These are phyloP conservation scores for Meyerozyma guilliermondii DNA, from an alignment of 1,139 yeast genomes.

Conservation along the genomic window DNA sequence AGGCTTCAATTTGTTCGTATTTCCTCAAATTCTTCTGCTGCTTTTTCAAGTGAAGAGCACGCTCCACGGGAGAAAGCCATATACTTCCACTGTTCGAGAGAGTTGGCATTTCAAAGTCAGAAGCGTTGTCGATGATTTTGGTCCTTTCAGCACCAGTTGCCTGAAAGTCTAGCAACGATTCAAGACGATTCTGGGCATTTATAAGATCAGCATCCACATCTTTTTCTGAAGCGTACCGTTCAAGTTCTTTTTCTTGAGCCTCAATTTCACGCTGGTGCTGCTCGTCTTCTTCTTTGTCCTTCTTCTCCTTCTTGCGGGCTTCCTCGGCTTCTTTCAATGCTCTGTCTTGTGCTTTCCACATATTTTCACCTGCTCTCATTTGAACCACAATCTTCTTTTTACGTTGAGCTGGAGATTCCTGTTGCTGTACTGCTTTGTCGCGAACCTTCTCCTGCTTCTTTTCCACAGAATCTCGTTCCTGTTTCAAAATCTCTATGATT, in stretches of 20 bases:
- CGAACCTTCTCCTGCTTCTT: constrained; percentile 11
- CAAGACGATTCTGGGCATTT: constrained; percentile 68
- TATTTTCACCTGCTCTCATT: constrained; percentile 56
- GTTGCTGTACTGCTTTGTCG: constrained; percentile 16
- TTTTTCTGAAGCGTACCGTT: constrained; percentile 30
- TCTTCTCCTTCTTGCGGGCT: constrained; percentile 19
- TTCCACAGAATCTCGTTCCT: constrained; percentile 37
- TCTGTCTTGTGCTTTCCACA: constrained; percentile 64
- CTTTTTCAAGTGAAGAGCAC: constrained; percentile 74
- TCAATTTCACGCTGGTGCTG: constrained; percentile 31
- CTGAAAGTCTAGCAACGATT: constrained; percentile 73
- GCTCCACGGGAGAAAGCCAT: constrained; percentile 89
- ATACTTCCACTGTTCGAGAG: constrained; percentile 45
- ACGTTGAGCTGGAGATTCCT: constrained; percentile 15
- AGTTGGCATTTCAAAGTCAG: constrained; percentile 70
- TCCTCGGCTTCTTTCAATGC: constrained; percentile 51
- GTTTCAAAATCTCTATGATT: constrained; percentile 46
- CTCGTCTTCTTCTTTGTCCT: constrained; percentile 24
- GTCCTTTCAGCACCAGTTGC: constrained; percentile 87
- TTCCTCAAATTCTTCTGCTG: constrained; percentile 72
- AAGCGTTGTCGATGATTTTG: constrained; percentile 85
- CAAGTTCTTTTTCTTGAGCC: constrained; percentile 31
- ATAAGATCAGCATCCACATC: constrained; percentile 48
- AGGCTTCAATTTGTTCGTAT: constrained; percentile 53
- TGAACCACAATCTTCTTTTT: constrained; percentile 45